Base-by-base conservation (phyloP, 192 early-diverging fungal species). In the Funneliformis mosseae region DNA sequence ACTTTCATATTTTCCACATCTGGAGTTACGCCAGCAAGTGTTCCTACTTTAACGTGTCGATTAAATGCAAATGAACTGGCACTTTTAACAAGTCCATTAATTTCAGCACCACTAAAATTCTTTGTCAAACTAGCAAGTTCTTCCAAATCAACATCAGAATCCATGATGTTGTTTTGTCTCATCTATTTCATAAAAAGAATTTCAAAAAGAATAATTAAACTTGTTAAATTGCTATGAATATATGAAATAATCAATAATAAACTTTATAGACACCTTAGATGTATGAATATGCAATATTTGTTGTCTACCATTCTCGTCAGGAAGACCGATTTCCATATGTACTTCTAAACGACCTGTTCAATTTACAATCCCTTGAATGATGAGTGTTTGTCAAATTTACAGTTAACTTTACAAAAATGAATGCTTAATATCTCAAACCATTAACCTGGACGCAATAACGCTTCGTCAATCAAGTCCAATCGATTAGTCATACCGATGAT, bases 401-500 rank as follows among this genome's bases (percentile, higher is more conserved):
- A 16, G 16, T 18, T 55, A 55, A 55, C 18, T n/a, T n/a, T n/a
- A n/a, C n/a, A 50, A 50, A 16, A 55, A 55, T 5, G 3, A 43
- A 43, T 43, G 4, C 8, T 55, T 18, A 55, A 16, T 55, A 5
- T 55, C 48, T 18, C 18, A 55, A 55, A 67, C 42, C 3, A 59
- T n/a, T 45, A 81, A 81, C 92, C 98, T 38, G 98, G 96, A 77
- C 97, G 94, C 39, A 99, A 88, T 82, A 99, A 85, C 5, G 98
- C 98, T 79, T 99, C 98, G 82, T 99, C 98, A 78, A 99, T 98
- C 90, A 98, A 95, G 78, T 99, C 97, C 82, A 96, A 90, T 79
- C 97, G 85, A 84, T 98, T 99, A 68, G 98, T 99, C 98, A 99
- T 99, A 81, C 97, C 97, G 80, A 99, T 98, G 55, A 98, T 93